Conservation (phyloP, 306 rosid species). For the Morella rubra region DNA sequence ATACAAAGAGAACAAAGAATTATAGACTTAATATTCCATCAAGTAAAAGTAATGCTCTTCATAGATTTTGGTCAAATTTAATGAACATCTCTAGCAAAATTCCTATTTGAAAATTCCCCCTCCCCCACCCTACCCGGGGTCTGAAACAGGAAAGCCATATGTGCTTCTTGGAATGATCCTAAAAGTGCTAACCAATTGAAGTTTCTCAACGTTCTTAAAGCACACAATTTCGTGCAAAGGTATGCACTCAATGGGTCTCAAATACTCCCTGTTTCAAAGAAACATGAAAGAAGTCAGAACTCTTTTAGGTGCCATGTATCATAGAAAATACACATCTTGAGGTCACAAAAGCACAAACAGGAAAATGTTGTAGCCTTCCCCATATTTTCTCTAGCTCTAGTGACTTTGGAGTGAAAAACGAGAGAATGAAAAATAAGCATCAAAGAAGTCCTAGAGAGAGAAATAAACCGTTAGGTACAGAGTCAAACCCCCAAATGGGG, state of each 20-base stretch:
- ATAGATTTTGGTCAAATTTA: not conserved
- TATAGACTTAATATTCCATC: conserved; percentile 1
- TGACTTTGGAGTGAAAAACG: no score
- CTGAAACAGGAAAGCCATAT: conserved; percentile 12
- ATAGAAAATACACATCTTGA: not conserved
- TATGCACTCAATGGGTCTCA: conserved; percentile 68
- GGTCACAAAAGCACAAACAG: no score
- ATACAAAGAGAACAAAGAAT: conserved; percentile 5
- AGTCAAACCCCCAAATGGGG: no score
- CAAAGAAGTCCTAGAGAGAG: no score
- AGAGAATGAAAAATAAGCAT: no score
- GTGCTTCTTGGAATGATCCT: conserved; percentile 20
- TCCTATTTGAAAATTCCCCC: not conserved
- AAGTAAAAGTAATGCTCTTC: conserved; percentile 5
- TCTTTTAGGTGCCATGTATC: conserved; percentile 10
- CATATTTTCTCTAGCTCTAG: no score
- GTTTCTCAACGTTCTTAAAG: conserved; percentile 81
- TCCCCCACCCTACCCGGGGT: no score
- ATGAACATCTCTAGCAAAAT: not conserved
- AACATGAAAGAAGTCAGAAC: conserved; percentile 23
- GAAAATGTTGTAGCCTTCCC: no score
- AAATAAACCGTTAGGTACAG: no score
- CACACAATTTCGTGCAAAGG: conserved; percentile 73
- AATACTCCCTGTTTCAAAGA: conserved; percentile 56
- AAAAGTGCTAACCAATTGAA: conserved; percentile 67